Percentiles rank a stretch among this genome's conserved stretches.
Evolutionary conservation across 192 early-diverging fungal species (phyloP).

Genomic region (Coemansia sp.): DNA sequence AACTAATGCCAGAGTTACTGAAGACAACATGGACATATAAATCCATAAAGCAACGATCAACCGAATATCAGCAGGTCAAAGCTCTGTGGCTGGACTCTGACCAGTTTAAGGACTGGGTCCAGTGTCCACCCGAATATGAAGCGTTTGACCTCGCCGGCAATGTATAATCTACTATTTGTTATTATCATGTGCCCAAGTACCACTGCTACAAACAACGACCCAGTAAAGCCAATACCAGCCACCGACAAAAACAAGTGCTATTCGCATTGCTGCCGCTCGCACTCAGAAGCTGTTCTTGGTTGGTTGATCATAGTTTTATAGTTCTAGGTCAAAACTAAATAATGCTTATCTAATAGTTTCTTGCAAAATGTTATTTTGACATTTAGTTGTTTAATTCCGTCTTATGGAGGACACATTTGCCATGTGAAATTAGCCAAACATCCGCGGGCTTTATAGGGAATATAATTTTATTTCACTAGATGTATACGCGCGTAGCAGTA

Average conservation of each 20-base stretch:
- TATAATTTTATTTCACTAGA: background rate
- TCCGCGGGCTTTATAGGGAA: no score
- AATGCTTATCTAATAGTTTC: no score
- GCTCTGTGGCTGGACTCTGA: slow-evolving; percentile 8
- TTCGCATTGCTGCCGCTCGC: slow-evolving; percentile 32
- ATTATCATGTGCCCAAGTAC: slow-evolving; percentile 23
- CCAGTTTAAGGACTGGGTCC: slow-evolving; percentile 32
- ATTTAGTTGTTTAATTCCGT: background rate
- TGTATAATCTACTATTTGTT: background rate
- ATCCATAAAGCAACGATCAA: slow-evolving; percentile 23
- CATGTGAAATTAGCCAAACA: no score
- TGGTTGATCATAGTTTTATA: no score
- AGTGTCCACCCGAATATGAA: slow-evolving; percentile 26
- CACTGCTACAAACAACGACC: slow-evolving; percentile 28
- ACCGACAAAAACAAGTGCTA: slow-evolving; percentile 26
- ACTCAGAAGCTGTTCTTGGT: slow-evolving; percentile 11
- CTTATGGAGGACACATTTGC: no score
- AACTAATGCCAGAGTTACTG: background rate
- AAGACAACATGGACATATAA: slow-evolving; percentile 15
- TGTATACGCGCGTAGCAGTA: slow-evolving; percentile 63
- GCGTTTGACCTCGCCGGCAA: slow-evolving; percentile 16
- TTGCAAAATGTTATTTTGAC: background rate
- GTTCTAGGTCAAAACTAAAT: no score
- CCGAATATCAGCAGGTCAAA: slow-evolving; percentile 34
- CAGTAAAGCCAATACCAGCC: slow-evolving; percentile 30